Evolutionary conservation across 352 stramenopile species (phyloP), one percentile per base, ranked within the genome.

Genomic region (Globisporangium emineosum): DNA sequence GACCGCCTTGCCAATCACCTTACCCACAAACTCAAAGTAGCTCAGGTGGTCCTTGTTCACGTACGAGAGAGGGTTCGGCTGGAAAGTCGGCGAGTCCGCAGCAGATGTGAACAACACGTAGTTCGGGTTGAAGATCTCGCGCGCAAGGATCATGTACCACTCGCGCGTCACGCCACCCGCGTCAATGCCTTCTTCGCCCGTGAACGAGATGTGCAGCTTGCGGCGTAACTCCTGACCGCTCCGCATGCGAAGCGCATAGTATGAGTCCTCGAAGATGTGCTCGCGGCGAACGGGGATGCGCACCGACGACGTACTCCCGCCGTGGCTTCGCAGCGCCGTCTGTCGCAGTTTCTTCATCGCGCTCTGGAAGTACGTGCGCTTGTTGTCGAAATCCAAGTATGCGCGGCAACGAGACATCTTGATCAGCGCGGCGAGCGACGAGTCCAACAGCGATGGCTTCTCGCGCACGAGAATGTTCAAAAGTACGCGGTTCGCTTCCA

Each of bases 91-190:
- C 12, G 97, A 98, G 79, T 99, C 98, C 25, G 97, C 97, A 4
- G 97, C 98, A 21, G 97, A 98, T 47, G 97, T 99, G 80, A 99
- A 99, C 1, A 99, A 77, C 60, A 97, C 97, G 78, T 99, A 99
- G 74, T 99, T 99, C 53, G 97, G 97, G 76, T 99, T 99, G 81
- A 99, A 99, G 69, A 99, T 99, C 76, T 99, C 97, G 67, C 98
- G 98, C 3, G 97, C 96, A 32, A 99, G 75, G 75, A 99, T 99
- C 67, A 96, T 96, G 77, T 99, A 98, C 81, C 98, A 99, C 83
- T 99, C 98, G 51, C 97, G 83, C 33, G 97, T 99, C 13, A 99
- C 83, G 25, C 98, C 98, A 64, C 98, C 98, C 0, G 98, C 98
- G 74, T 99, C 98, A 74, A 99, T 98, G 27, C 97, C 98, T 74